Conservation (phyloP, 208 protist genomes). For the Herpetomonas tarakana region DNA sequence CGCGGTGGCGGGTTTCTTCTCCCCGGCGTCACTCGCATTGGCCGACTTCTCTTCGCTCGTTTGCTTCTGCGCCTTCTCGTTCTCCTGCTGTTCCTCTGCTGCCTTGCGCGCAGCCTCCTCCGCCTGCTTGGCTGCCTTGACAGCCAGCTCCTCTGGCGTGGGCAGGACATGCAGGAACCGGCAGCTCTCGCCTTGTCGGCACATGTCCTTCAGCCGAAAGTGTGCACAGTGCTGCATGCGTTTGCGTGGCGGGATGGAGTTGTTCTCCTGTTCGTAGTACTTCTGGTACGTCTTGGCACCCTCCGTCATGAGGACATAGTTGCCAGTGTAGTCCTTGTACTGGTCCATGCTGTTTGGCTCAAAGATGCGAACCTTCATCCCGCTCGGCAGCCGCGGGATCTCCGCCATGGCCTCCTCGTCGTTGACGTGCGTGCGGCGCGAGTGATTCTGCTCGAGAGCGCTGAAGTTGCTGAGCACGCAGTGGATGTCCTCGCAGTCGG, state of each 20-base stretch:
- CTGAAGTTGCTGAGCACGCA: constrained; percentile 44
- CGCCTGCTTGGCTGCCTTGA: constrained; percentile 23
- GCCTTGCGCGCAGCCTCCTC: constrained; percentile 5
- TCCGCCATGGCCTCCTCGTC: constrained; percentile 40
- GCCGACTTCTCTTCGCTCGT: neutral
- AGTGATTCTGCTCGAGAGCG: constrained; percentile 22
- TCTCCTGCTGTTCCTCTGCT: constrained; percentile 8
- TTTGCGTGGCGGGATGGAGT: constrained; percentile 51
- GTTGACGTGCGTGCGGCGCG: constrained; percentile 64
- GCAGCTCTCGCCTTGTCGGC: constrained; percentile 69
- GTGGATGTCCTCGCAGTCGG: constrained; percentile 50
- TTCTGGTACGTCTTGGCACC: constrained; percentile 60
- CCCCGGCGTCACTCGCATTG: neutral
- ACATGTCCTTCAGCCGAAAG: constrained; percentile 81
- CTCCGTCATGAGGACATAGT: constrained; percentile 67
- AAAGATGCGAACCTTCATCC: constrained; percentile 75
- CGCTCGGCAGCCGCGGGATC: constrained; percentile 48
- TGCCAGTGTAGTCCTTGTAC: constrained; percentile 60
- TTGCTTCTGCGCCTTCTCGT: constrained; percentile 5
- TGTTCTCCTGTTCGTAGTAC: constrained; percentile 46
- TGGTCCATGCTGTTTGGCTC: constrained; percentile 77
- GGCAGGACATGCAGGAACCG: constrained; percentile 81
- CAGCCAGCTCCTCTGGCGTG: constrained; percentile 22
- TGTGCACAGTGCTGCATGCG: constrained; percentile 89
- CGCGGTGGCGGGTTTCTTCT: neutral